Evolutionary conservation across 495 filamentous ascomycete species (phyloP).

Genomic region (Talaromyces proteolyticus): DNA sequence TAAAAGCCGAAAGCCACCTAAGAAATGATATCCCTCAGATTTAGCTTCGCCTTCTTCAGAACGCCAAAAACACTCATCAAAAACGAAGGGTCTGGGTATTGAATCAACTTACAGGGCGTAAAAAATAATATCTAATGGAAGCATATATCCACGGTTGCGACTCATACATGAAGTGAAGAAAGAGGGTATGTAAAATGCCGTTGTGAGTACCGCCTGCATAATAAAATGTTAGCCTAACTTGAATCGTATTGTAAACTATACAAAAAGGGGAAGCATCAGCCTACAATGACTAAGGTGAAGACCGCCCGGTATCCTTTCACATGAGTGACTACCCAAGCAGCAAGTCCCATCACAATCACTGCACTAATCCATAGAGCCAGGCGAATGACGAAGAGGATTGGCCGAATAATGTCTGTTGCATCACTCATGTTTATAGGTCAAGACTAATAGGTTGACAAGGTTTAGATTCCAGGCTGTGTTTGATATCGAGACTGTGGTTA

Average conservation of each 20-base stretch:
- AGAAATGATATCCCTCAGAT: neutral
- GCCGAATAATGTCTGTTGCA: conserved; percentile 2
- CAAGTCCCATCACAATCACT: conserved; percentile 12
- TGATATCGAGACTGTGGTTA: too few relatives aligned
- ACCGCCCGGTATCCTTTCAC: conserved; percentile 11
- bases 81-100: too few relatives aligned
- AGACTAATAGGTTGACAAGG: too few relatives aligned
- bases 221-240: too few relatives aligned
- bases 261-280: neutral
- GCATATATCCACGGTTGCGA: conserved; percentile 12
- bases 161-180: conserved; percentile 10
- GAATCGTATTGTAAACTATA: too few relatives aligned
- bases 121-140: conserved; percentile 15
- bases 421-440: neutral
- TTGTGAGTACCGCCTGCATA: conserved; percentile 9
- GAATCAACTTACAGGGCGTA: conserved; percentile 10
- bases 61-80: too few relatives aligned
- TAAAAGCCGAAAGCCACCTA: conserved; percentile 15
- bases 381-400: conserved; percentile 8
- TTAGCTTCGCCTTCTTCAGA: too few relatives aligned
- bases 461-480: too few relatives aligned
- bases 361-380: conserved; percentile 11
- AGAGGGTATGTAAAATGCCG: conserved; percentile 12
- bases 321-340: conserved; percentile 11
- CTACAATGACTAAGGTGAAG: conserved; percentile 13